phyloP scores from a whole-genome alignment of 129 eudicot species.

The Tagetes erecta region DNA sequence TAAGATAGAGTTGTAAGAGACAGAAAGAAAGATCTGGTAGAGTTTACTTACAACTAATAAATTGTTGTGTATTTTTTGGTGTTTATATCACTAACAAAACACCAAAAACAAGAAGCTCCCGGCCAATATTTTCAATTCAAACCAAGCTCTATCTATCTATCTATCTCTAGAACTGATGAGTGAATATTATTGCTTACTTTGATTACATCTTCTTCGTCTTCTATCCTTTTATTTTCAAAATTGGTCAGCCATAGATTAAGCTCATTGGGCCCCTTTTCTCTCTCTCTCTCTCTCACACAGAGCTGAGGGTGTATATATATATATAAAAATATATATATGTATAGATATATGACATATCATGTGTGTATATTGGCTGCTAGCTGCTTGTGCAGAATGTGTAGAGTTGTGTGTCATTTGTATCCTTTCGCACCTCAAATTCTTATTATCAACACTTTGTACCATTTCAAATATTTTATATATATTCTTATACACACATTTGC shows the following conservation, averaged over 20 bases:
- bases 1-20: background rate
- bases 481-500: constrained; percentile 31
- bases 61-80: constrained; percentile 52
- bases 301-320: constrained; percentile 7
- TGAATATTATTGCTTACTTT: background rate
- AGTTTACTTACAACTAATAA: constrained; percentile 34
- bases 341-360: background rate
- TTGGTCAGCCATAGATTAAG: constrained; percentile 74
- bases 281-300: constrained; percentile 39
- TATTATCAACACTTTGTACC: constrained; percentile 47
- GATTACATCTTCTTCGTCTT: constrained; percentile 42
- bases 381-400: constrained; percentile 87
- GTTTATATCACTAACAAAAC: constrained; percentile 49
- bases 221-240: constrained; percentile 60
- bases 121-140: constrained; percentile 37
- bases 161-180: constrained; percentile 4
- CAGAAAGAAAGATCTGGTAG: constrained; percentile 53
- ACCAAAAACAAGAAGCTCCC: constrained; percentile 59
- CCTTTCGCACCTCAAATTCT: constrained; percentile 64
- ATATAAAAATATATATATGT: constrained; percentile 20
- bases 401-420: constrained; percentile 66
- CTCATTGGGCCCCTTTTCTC: constrained; percentile 40
- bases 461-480: constrained; percentile 24
- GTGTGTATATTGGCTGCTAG: constrained; percentile 62
- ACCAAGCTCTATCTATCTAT: constrained; percentile 40